Conservation (phyloP, 2,329 filamentous ascomycete genomes). For the Penicillium polonicum region DNA sequence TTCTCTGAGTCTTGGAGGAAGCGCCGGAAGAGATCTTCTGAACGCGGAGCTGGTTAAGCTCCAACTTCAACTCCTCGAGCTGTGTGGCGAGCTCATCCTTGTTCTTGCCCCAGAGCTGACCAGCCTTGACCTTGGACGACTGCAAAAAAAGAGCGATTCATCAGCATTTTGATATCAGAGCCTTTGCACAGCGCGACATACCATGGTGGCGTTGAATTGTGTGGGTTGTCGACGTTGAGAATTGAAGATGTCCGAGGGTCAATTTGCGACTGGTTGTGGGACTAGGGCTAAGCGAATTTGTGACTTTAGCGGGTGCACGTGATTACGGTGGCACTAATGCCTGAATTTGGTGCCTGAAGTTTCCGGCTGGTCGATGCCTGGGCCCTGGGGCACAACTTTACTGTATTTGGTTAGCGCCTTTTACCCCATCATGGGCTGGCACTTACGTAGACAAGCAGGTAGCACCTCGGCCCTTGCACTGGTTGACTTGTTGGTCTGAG, state of each 20-base stretch:
- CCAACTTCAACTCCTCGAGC: constrained; percentile 90
- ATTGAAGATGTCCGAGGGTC: constrained; percentile 43
- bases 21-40: constrained; percentile 96
- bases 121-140: constrained; percentile 85
- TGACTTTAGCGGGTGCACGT: constrained; percentile 34
- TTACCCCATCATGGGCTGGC: constrained; percentile 9
- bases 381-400: background rate
- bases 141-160: constrained; percentile 34
- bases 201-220: constrained; percentile 45
- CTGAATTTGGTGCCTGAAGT: background rate
- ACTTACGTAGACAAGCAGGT: constrained; percentile 10
- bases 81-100: constrained; percentile 98
- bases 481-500: background rate
- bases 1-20: constrained; percentile 94
- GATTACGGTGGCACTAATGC: constrained; percentile 13
- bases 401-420: constrained; percentile 1
- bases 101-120: constrained; percentile 97
- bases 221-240: constrained; percentile 46
- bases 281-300: constrained; percentile 47
- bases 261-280: constrained; percentile 46
- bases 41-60: constrained; percentile 93
- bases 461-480: constrained; percentile 8
- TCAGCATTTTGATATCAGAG: constrained; percentile 22
- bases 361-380: background rate
- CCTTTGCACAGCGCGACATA: constrained; percentile 33